Evolutionary conservation across 2,329 filamentous ascomycete genomes (phyloP), one percentile per base, ranked within the genome.

Genomic region (Aspergillus novoparasiticus): DNA sequence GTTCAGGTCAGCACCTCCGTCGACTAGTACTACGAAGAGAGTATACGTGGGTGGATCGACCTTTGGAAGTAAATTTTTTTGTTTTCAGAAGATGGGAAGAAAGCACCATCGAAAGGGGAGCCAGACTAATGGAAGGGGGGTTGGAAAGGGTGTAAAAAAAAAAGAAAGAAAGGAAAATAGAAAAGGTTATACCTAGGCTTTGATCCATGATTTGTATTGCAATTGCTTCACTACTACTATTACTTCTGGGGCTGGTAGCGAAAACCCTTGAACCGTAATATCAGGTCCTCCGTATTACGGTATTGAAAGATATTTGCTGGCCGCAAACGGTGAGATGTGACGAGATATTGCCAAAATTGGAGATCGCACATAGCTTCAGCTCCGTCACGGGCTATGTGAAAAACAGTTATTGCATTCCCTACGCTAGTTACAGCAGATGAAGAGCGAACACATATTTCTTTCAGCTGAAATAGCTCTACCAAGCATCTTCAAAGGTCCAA

Each of bases 301-400:
- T 62, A 68, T 57, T 28, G 61, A 61, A 66, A 62, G 63, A 60
- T 61, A 60, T 63, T 21, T 56, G 16, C 41, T 50, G 32, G 30
- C 68, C 60, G 68, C 65, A 69, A 68, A 65, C 67, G 62, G 62
- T 61, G 51, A 9, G 60, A 66, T 66, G 61, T 66, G 61, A 65
- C 62, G 56, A 61, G 36, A 50, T 57, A 39, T 55, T 48, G 4
- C 57, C 57, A 41, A 32, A 45, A 43, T 19, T 39, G 45, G 57
- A 50, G 36, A 34, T 41, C 26, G 26, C 36, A 21, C 46, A 19
- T 53, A 28, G 30, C 36, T 45, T 28, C 21, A 58, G 28, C 34
- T 58, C 23, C 57, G 36, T 51, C 26, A 12, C 48, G 5, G 11
- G 23, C 32, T 26, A 23, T 55, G 41, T 41, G 28, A 51, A 21